phyloP scores from a whole-genome alignment of 1,139 yeast genomes.

The Suhomyces wounanorum region DNA sequence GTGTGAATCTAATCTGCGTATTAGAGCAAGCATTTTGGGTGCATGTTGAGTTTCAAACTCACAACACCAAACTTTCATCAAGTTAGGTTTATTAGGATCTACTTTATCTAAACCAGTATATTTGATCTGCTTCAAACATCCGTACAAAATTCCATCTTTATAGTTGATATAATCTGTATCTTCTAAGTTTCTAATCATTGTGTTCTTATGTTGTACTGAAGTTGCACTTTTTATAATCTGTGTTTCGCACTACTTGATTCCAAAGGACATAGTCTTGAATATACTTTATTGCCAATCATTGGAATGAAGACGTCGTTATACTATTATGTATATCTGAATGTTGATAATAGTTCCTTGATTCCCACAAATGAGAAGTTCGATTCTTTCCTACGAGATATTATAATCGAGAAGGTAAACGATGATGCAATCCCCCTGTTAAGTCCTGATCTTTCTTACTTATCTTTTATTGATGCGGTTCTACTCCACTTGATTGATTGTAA shows the following conservation, averaged over 20 bases:
- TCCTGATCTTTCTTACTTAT: constrained; percentile 20
- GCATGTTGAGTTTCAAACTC: constrained; percentile 34
- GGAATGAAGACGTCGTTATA: not conserved
- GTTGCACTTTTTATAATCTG: not conserved
- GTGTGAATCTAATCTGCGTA: constrained; percentile 31
- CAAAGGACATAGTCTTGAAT: too few relatives aligned
- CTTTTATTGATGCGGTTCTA: constrained; percentile 29
- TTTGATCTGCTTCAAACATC: constrained; percentile 50
- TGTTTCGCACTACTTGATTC: not conserved
- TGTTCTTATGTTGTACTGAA: not conserved
- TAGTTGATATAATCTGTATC: constrained; percentile 39
- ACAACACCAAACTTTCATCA: constrained; percentile 61
- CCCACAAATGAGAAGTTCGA: not conserved
- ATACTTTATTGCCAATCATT: not conserved
- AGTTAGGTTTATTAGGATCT: constrained; percentile 32
- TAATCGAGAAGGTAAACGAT: not conserved
- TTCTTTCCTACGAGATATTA: not conserved
- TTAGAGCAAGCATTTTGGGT: constrained; percentile 27
- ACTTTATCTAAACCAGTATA: constrained; percentile 22
- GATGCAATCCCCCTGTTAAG: not conserved
- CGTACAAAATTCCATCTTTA: constrained; percentile 49
- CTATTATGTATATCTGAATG: not conserved
- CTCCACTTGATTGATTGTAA: constrained; percentile 20
- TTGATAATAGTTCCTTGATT: not conserved
- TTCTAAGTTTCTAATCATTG: not conserved